Conservation (phyloP, 495 filamentous ascomycete genomes). For the Bathelium albidoporum region DNA sequence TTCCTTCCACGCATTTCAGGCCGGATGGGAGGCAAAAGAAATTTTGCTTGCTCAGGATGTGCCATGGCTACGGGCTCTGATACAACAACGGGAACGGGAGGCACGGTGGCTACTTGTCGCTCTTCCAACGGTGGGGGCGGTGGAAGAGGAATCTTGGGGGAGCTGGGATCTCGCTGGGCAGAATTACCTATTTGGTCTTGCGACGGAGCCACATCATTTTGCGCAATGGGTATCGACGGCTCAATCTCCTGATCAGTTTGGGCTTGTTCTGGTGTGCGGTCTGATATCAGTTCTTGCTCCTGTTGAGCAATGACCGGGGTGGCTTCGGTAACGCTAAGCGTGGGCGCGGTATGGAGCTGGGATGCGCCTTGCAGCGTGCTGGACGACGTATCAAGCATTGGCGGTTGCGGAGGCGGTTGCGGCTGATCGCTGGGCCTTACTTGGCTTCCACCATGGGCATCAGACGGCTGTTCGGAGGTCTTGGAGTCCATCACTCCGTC, state of each 20-base stretch:
- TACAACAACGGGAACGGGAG: conserved; percentile 5
- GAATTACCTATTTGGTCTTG: conserved; percentile 11
- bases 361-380: background rate
- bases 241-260: conserved; percentile 49
- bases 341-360: background rate
- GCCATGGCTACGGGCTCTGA: conserved; percentile 16
- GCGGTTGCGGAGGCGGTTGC: conserved; percentile 19
- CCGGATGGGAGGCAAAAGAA: conserved; percentile 65
- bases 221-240: conserved; percentile 27
- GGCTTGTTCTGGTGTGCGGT: conserved; percentile 36
- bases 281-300: conserved; percentile 32
- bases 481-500: conserved; percentile 16
- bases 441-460: background rate
- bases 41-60: conserved; percentile 42
- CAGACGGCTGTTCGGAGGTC: conserved; percentile 10
- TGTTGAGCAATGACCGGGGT: conserved; percentile 29
- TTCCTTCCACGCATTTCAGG: conserved; percentile 77
- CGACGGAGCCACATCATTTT: conserved; percentile 24
- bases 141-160: conserved; percentile 27
- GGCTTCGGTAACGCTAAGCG: conserved; percentile 27
- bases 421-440: background rate
- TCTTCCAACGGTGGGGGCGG: conserved; percentile 20
- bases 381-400: conserved; percentile 17
- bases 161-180: conserved; percentile 5
- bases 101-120: conserved; percentile 23